A percentile compares a stretch with the other conserved stretches of the same genome.
Evolutionary conservation across 805 yeast genomes (phyloP).

Genomic region (Cyberlindnera galapagoensis): DNA sequence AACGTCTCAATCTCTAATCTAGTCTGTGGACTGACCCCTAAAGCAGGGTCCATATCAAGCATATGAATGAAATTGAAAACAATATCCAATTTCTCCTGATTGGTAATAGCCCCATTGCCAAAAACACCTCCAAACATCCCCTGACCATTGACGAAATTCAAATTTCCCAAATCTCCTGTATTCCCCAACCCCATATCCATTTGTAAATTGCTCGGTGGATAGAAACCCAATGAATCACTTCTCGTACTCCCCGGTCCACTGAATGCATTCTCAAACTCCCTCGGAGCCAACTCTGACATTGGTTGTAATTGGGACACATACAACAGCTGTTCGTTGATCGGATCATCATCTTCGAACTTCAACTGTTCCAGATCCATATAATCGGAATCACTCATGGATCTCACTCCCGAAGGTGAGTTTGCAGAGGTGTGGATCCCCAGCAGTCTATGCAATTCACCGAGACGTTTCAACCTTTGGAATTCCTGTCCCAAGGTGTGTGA

Average conservation of each 20-base stretch:
- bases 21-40: slow-evolving; percentile 8
- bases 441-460: slow-evolving; percentile 17
- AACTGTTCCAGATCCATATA: slow-evolving; percentile 4
- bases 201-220: no score
- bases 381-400: neutral
- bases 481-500: slow-evolving; percentile 22
- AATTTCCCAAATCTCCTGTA: no score
- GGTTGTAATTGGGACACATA: slow-evolving; percentile 14
- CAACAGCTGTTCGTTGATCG: slow-evolving; percentile 1
- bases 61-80: slow-evolving; percentile 9
- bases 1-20: slow-evolving; percentile 6
- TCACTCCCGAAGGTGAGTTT: neutral
- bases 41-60: slow-evolving; percentile 6
- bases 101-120: no score
- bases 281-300: slow-evolving; percentile 21
- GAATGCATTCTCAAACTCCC: no score
- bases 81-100: slow-evolving; percentile 4
- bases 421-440: neutral
- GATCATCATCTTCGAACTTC: slow-evolving; percentile 5
- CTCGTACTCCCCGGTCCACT: no score
- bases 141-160: no score
- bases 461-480: slow-evolving; percentile 18
- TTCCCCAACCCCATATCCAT: no score
- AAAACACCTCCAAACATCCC: no score
- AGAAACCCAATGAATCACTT: no score